Percentiles rank a stretch among this genome's conserved stretches.
phyloP scores from a whole-genome alignment of 805 yeast genomes.

The Sungouiella thailandica region DNA sequence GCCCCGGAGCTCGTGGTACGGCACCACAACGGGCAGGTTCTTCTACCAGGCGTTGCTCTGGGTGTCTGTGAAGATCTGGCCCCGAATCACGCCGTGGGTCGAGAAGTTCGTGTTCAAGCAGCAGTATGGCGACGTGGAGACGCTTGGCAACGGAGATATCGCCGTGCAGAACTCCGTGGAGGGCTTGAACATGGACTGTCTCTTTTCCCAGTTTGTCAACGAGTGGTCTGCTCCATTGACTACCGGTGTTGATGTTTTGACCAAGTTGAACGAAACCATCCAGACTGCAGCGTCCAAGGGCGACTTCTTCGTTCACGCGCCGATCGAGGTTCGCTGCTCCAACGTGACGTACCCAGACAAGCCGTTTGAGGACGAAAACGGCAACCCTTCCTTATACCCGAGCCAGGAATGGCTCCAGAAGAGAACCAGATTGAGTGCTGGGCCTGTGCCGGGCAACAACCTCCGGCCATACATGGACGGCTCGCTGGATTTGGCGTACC shows the following conservation, averaged over 20 bases:
- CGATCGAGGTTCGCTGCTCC: slow-evolving; percentile 90
- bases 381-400: slow-evolving; percentile 37
- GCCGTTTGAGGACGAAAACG: slow-evolving; percentile 29
- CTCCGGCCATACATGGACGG: slow-evolving; percentile 77
- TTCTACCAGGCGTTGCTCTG: slow-evolving; percentile 77
- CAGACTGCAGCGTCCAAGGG: slow-evolving; percentile 52
- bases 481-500: slow-evolving; percentile 49
- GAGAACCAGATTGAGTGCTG: slow-evolving; percentile 53
- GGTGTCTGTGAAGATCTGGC: slow-evolving; percentile 68
- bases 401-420: slow-evolving; percentile 45
- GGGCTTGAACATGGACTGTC: slow-evolving; percentile 92
- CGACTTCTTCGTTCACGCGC: slow-evolving; percentile 86
- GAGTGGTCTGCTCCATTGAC: slow-evolving; percentile 95
- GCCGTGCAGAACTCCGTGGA: slow-evolving; percentile 79
- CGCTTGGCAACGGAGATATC: slow-evolving; percentile 52
- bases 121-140: slow-evolving; percentile 76
- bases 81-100: slow-evolving; percentile 75
- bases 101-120: slow-evolving; percentile 81
- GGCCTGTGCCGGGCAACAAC: slow-evolving; percentile 82
- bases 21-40: slow-evolving; percentile 69
- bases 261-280: slow-evolving; percentile 58
- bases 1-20: slow-evolving; percentile 81
- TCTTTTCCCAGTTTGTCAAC: slow-evolving; percentile 88
- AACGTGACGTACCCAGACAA: slow-evolving; percentile 59
- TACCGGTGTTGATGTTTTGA: slow-evolving; percentile 68